Conservation (phyloP, 2,329 filamentous ascomycete genomes). For the Tolypocladium inflatum region DNA sequence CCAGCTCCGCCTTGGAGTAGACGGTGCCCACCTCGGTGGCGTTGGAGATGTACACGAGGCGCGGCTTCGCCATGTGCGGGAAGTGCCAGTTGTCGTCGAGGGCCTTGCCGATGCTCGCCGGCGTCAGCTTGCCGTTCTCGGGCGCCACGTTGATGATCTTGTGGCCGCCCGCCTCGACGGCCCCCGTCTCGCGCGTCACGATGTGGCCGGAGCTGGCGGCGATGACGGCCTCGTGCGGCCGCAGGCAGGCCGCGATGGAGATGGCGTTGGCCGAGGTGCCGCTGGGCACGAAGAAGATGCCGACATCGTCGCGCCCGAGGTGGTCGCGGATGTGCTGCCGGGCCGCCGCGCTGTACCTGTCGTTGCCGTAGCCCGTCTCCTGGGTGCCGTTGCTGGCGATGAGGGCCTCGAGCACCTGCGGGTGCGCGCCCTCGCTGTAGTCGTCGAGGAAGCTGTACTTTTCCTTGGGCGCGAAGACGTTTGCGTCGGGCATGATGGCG, state of each 20-base stretch:
- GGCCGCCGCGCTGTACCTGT: conserved; percentile 32
- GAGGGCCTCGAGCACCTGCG: conserved; percentile 36
- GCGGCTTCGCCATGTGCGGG: conserved; percentile 40
- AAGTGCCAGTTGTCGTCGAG: conserved; percentile 39
- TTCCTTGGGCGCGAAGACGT: conserved; percentile 1
- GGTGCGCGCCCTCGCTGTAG: conserved; percentile 42
- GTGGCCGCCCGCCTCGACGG: conserved; percentile 40
- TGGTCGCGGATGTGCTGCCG: conserved; percentile 28
- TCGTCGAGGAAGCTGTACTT: conserved; percentile 40
- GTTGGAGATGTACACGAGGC: conserved; percentile 42
- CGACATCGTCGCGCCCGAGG: conserved; percentile 27
- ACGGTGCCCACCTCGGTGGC: conserved; percentile 40
- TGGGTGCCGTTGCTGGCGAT: conserved; percentile 33
- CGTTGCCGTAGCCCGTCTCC: conserved; percentile 36
- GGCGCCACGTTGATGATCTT: conserved; percentile 40
- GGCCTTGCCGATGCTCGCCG: conserved; percentile 28
- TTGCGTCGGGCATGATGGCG: conserved; percentile 8
- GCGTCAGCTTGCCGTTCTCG: conserved; percentile 36
- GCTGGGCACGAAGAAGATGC: conserved; percentile 41
- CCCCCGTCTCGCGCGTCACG: conserved; percentile 38
- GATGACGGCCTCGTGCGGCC: conserved; percentile 41
- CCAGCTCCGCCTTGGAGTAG: conserved; percentile 32
- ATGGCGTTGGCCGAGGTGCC: conserved; percentile 43
- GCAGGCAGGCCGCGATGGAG: conserved; percentile 39
- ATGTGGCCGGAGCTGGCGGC: conserved; percentile 39